Conservation (phyloP, 2,329 filamentous ascomycete genomes). For the Ambrosiella xylebori region DNA sequence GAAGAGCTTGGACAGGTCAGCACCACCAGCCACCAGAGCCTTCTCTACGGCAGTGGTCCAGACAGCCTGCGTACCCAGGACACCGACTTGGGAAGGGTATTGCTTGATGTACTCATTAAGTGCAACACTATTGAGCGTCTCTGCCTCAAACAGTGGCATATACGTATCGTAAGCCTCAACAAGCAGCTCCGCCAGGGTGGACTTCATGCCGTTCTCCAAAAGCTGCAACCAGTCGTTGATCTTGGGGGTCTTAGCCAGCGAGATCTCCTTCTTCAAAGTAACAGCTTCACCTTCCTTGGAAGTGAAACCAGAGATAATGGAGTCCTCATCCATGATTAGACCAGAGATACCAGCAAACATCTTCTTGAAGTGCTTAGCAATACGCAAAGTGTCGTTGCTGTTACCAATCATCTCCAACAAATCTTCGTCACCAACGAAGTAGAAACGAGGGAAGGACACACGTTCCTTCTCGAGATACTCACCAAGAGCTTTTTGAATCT, state of each 20-base stretch:
- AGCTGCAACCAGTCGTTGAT: slow-evolving; percentile 99
- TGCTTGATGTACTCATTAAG: slow-evolving; percentile 66
- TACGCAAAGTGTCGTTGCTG: slow-evolving; percentile 88
- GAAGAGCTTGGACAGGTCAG: slow-evolving; percentile 50
- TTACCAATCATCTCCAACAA: slow-evolving; percentile 98
- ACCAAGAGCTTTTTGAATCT: slow-evolving; percentile 96
- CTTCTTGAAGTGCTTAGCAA: slow-evolving; percentile 98
- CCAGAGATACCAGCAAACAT: slow-evolving; percentile 97
- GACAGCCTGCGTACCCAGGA: slow-evolving; percentile 79
- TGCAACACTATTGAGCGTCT: slow-evolving; percentile 49
- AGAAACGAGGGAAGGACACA: slow-evolving; percentile 95
- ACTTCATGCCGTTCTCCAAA: slow-evolving; percentile 84
- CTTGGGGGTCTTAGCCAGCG: slow-evolving; percentile 77
- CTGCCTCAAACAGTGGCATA: slow-evolving; percentile 55
- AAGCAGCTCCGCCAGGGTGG: slow-evolving; percentile 76
- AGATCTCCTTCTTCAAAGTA: slow-evolving; percentile 75
- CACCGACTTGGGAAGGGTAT: slow-evolving; percentile 88
- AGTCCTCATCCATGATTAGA: slow-evolving; percentile 76
- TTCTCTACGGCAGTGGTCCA: slow-evolving; percentile 83
- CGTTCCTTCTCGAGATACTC: slow-evolving; percentile 97
- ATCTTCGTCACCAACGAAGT: slow-evolving; percentile 98
- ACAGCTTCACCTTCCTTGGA: slow-evolving; percentile 92
- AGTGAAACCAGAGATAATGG: slow-evolving; percentile 75
- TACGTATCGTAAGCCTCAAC: slow-evolving; percentile 75
- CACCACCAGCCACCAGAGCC: slow-evolving; percentile 54